Evolutionary conservation across 805 yeast genomes (phyloP).

Genomic region (Clavispora carvajalis): DNA sequence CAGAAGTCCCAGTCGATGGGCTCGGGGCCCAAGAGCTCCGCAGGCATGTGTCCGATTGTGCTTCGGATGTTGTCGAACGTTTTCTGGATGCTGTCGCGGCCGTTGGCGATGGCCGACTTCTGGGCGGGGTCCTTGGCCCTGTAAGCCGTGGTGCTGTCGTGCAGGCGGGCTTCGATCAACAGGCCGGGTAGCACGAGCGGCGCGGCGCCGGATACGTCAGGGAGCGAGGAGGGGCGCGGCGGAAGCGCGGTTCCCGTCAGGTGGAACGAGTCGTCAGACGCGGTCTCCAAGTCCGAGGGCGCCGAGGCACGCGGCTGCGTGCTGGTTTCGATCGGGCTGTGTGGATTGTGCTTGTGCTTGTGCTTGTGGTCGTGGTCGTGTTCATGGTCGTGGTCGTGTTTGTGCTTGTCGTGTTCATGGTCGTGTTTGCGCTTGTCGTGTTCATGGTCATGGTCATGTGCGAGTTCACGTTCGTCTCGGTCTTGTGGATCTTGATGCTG

Average conservation of each 20-base stretch:
- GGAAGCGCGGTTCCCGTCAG: slow-evolving; percentile 1
- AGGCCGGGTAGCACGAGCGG: slow-evolving; percentile 4
- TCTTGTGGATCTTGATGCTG: no score
- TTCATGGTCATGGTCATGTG: no score
- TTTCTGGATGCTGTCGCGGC: slow-evolving; percentile 34
- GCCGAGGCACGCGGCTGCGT: no score
- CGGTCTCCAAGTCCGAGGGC: no score
- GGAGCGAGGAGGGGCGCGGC: slow-evolving; percentile 2
- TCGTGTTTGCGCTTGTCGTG: no score
- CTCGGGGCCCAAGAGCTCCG: slow-evolving; percentile 11
- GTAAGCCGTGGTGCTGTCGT: slow-evolving; percentile 50
- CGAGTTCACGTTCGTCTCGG: no score
- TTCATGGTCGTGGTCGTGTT: no score
- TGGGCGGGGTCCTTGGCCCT: slow-evolving; percentile 45
- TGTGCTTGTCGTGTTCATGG: no score
- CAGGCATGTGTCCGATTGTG: slow-evolving; percentile 35
- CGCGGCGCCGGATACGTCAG: slow-evolving; percentile 3
- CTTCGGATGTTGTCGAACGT: slow-evolving; percentile 44
- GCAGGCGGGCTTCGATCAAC: slow-evolving; percentile 54
- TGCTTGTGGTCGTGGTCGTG: no score
- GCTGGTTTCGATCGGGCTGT: no score
- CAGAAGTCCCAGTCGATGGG: slow-evolving; percentile 79
- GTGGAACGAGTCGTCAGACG: neutral
- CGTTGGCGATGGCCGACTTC: slow-evolving; percentile 40
- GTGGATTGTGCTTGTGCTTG: no score